Evolutionary conservation across 2,329 filamentous ascomycete species (phyloP).

Genomic region (Aspergillus neotritici): DNA sequence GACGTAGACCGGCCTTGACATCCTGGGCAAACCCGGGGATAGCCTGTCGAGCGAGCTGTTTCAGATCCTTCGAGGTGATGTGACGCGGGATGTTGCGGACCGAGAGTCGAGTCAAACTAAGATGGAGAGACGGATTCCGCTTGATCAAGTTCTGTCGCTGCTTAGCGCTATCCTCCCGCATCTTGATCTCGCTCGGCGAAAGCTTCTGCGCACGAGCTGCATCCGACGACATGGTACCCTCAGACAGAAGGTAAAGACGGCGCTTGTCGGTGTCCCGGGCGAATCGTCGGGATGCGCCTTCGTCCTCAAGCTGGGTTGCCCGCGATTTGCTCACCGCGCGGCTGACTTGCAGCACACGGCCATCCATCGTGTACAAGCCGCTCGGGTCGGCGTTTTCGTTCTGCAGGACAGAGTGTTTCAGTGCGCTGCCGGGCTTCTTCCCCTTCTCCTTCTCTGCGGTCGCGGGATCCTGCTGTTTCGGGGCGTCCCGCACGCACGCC

Average conservation of each 20-base stretch:
- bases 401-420: slow-evolving; percentile 78
- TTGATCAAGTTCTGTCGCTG: slow-evolving; percentile 89
- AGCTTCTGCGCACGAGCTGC: slow-evolving; percentile 73
- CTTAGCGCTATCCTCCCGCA: slow-evolving; percentile 79
- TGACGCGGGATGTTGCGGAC: slow-evolving; percentile 84
- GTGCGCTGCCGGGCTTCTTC: slow-evolving; percentile 39
- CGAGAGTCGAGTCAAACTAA: slow-evolving; percentile 84
- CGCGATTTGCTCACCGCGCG: slow-evolving; percentile 80
- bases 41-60: slow-evolving; percentile 84
- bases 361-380: slow-evolving; percentile 84
- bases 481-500: slow-evolving; percentile 69
- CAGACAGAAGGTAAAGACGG: slow-evolving; percentile 76
- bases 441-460: slow-evolving; percentile 37
- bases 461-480: slow-evolving; percentile 46
- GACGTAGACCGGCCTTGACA: slow-evolving; percentile 69
- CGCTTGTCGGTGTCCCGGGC: slow-evolving; percentile 80
- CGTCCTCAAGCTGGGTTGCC: slow-evolving; percentile 68
- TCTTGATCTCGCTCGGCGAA: slow-evolving; percentile 71
- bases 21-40: slow-evolving; percentile 91
- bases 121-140: slow-evolving; percentile 79
- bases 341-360: slow-evolving; percentile 76
- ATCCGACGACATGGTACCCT: slow-evolving; percentile 74
- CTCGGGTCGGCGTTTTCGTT: slow-evolving; percentile 75
- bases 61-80: slow-evolving; percentile 79
- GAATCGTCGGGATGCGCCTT: slow-evolving; percentile 57